Evolutionary conservation across 805 yeast species (phyloP).

Genomic region (Suhomyces pyralidae): DNA sequence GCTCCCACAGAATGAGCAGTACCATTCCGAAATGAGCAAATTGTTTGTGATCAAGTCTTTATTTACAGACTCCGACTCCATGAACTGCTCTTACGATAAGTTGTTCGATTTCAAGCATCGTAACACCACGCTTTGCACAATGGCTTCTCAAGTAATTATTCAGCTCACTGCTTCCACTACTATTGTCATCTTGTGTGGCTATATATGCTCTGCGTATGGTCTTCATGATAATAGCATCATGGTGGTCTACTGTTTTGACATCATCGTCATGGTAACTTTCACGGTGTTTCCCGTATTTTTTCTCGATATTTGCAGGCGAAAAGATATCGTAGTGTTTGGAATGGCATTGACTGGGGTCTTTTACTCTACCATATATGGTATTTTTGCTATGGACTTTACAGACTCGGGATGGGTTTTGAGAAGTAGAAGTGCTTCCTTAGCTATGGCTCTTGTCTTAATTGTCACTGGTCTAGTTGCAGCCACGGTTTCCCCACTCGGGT

Average conservation of each 20-base stretch:
- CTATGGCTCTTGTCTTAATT: slow-evolving; percentile 44
- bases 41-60: slow-evolving; percentile 24
- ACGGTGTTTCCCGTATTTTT: slow-evolving; percentile 43
- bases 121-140: slow-evolving; percentile 36
- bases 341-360: slow-evolving; percentile 32
- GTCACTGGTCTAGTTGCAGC: slow-evolving; percentile 47
- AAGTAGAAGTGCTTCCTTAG: slow-evolving; percentile 34
- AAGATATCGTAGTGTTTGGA: slow-evolving; percentile 47
- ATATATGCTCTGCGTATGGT: slow-evolving; percentile 49
- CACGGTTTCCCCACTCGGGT: slow-evolving; percentile 45
- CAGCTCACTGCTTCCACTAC: slow-evolving; percentile 46
- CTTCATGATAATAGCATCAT: slow-evolving; percentile 31
- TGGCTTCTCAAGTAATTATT: slow-evolving; percentile 37
- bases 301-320: slow-evolving; percentile 45
- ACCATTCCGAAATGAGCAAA: slow-evolving; percentile 6
- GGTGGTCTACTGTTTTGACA: slow-evolving; percentile 33
- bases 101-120: slow-evolving; percentile 32
- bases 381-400: slow-evolving; percentile 13
- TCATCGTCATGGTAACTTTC: slow-evolving; percentile 39
- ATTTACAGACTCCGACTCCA: slow-evolving; percentile 17
- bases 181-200: slow-evolving; percentile 43
- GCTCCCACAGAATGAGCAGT: not conserved
- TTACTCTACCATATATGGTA: slow-evolving; percentile 30
- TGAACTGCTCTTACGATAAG: slow-evolving; percentile 23
- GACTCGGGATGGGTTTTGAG: not conserved